Conservation (phyloP, 495 filamentous ascomycete genomes). For the Annulohypoxylon nitens region DNA sequence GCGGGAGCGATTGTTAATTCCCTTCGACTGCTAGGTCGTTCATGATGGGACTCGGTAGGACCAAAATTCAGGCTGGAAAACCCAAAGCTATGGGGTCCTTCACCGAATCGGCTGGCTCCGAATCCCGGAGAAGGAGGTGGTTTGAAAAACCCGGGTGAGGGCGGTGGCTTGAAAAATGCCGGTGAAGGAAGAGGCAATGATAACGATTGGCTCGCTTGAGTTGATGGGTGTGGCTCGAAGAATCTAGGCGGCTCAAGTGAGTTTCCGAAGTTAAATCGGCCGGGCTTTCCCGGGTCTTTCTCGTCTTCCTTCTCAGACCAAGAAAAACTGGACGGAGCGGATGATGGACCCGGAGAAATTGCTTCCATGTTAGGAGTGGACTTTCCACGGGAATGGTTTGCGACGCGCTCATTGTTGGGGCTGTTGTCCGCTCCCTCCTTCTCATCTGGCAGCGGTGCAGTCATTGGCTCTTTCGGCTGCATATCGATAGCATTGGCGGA, state of each 20-base stretch:
- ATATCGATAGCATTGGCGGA: slow-evolving; percentile 64
- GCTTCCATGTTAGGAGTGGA: slow-evolving; percentile 59
- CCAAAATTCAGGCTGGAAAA: slow-evolving; percentile 52
- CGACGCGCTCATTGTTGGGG: slow-evolving; percentile 48
- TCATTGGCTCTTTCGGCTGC: slow-evolving; percentile 61
- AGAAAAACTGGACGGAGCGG: slow-evolving; percentile 67
- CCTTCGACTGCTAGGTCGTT: slow-evolving; percentile 36
- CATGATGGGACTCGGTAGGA: slow-evolving; percentile 39
- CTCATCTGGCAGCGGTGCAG: slow-evolving; percentile 65
- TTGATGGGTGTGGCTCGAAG: slow-evolving; percentile 50
- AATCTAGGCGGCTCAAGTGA: slow-evolving; percentile 48
- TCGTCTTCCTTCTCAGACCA: slow-evolving; percentile 63
- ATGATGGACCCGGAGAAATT: slow-evolving; percentile 69
- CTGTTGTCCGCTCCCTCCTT: slow-evolving; percentile 42
- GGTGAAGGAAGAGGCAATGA: slow-evolving; percentile 50
- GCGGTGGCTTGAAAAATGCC: slow-evolving; percentile 50
- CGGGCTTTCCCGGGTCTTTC: slow-evolving; percentile 46
- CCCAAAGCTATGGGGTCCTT: slow-evolving; percentile 49
- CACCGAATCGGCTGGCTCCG: slow-evolving; percentile 52
- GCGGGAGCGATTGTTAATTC: slow-evolving; percentile 49
- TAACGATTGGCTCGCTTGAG: slow-evolving; percentile 24
- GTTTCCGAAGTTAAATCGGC: slow-evolving; percentile 56
- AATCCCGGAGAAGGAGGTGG: slow-evolving; percentile 57
- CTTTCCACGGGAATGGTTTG: slow-evolving; percentile 55
- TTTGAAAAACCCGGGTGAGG: slow-evolving; percentile 43